These are phyloP conservation scores for Penicillium verhagenii DNA, from an alignment of 495 filamentous ascomycete genomes.

Conservation along the genomic window DNA sequence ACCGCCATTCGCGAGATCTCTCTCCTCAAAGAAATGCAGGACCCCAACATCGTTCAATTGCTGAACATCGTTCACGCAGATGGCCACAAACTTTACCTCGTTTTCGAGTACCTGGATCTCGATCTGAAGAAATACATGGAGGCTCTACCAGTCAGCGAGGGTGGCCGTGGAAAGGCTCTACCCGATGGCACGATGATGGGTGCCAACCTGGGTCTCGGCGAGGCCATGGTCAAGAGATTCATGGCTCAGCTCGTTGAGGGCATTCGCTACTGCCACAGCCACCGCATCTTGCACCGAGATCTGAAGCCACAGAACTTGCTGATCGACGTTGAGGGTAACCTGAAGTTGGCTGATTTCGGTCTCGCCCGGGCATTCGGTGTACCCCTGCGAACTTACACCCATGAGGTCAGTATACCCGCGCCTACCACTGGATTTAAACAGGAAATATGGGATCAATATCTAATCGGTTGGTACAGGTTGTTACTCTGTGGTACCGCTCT, in stretches of 20 bases:
- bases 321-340: slow-evolving; percentile 90
- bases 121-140: slow-evolving; percentile 99
- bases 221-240: slow-evolving; percentile 94
- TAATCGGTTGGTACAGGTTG: slow-evolving; percentile 58
- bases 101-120: slow-evolving; percentile 91
- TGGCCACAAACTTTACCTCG: slow-evolving; percentile 93
- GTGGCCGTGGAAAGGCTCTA: slow-evolving; percentile 83
- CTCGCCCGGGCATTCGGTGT: slow-evolving; percentile 91
- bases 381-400: slow-evolving; percentile 93
- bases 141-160: slow-evolving; percentile 84
- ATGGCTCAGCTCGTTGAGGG: slow-evolving; percentile 93
- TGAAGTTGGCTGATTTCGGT: slow-evolving; percentile 98
- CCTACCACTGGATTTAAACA: not conserved
- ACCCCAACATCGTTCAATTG: slow-evolving; percentile 90
- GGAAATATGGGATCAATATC: not conserved
- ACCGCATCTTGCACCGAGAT: slow-evolving; percentile 91
- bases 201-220: slow-evolving; percentile 75
- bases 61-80: slow-evolving; percentile 96
- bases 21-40: slow-evolving; percentile 93
- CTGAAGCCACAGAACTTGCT: slow-evolving; percentile 97
- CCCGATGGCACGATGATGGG: slow-evolving; percentile 73
- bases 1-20: slow-evolving; percentile 98
- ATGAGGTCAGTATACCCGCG: slow-evolving; percentile 61
- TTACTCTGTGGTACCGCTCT: slow-evolving; percentile 98
- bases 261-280: slow-evolving; percentile 92